Evolutionary conservation across 805 yeast species (phyloP), one percentile per base, ranked within the genome.

Genomic region (Jamesozyma piceae): DNA sequence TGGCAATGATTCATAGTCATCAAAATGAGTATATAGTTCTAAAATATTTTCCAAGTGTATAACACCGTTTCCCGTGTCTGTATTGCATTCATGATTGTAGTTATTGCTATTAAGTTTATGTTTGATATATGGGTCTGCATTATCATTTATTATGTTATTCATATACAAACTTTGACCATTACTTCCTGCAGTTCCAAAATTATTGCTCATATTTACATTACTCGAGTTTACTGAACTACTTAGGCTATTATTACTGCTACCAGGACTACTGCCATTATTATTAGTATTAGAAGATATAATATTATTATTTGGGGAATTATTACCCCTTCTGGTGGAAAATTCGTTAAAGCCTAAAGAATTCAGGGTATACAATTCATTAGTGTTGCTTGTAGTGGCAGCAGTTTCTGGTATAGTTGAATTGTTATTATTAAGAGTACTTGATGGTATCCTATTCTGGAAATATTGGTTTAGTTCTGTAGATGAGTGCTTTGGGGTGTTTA

Each of bases 1-100:
- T 1, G 60, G 52, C 32, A 55, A 35, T 2, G 57, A 53, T 39
- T 61, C 65, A 11, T 48, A 35, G 10, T 51, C 59, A 31, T 54
- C 58, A 30, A 54, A 49, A 20, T 49, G 47, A 3, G 53, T 49
- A 38, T 52, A 57, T 9, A 57, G 41, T 4, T 55, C 58, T 13
- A 57, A 38, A n/a, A 53, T 47, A 37, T 53, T 56, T 31, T 45
- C 49, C 18, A 48, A 38, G 39, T 48, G 49, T 2, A 38, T 22
- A 19, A 37, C 28, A 32, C 38, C 47, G 14, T 35, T 30, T 26
- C 24, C 34, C 17, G 32, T 20, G 6, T 26, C 20, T 18, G 20
- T n/a, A n/a, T 38, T 35, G n/a, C 19, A 21, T 15, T 10, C 11
- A 26, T 26, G 8, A 26, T 26, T 26, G 28, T 11, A 9, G 15